Base-by-base conservation (phyloP, 2,329 filamentous ascomycete species). In the Fusarium proliferatum region DNA sequence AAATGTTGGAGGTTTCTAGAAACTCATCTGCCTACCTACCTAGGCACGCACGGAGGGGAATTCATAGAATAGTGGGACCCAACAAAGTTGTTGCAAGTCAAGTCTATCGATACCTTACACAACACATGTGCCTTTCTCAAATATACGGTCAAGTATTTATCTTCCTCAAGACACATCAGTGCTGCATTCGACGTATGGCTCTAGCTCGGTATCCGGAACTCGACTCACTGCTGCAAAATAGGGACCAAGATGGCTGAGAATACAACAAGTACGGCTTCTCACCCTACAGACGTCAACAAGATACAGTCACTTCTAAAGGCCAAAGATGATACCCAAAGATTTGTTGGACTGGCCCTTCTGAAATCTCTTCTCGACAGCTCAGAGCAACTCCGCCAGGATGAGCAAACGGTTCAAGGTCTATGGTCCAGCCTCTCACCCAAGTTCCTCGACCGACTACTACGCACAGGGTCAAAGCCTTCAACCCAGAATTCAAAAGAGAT, bases 291-390 rank as follows among this genome's bases (percentile, higher is more conserved):
- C 61, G 61, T 83, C 58, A 81, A 86, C 57, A 88, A 88, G 75
- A 86, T 92, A 60, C 84, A 88, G 71, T 76, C 83, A 3, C 85
- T 92, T 6, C 85, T 93, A 39, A 83, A 84, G 61, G 81, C 88
- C 61, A 90, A 89, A 68, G 87, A 92, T 77, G 91, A 93, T 78
- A 93, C 91, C 1, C 89, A 90, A 26, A 87, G 89, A 76, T 93
- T 93, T 73, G 90, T 92, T 43, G 91, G 90, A 12, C 83, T 93
- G 28, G 89, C 90, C 2, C 84, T 93, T 28, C 85, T 93, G 57
- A 92, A 90, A 76, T 88, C 89, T n/a, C 81, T 91, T 17, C 84
- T 93, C 38, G 90, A 93, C 79, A 90, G 89, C 77, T 87, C 88
- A 10, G 81, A 85, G 28, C 80, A 85, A n/a, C 80, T 90, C 28